These are phyloP conservation scores for Lagenaria siceraria DNA, from an alignment of 306 rosid species.

Conservation along the genomic window DNA sequence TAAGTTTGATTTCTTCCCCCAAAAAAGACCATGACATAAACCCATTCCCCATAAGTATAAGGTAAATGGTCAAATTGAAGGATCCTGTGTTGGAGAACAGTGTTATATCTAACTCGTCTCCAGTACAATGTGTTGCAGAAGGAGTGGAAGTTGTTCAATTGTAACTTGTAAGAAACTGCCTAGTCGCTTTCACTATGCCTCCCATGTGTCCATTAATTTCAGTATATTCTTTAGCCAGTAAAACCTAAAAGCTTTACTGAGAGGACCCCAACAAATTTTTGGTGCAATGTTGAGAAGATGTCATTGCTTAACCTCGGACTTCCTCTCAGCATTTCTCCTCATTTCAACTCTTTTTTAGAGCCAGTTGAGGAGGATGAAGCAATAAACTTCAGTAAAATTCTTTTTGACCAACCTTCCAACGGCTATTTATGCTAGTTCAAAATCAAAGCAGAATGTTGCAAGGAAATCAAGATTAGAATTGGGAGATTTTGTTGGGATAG, in stretches of 20 bases:
- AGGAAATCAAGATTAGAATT: background rate
- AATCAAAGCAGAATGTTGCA: background rate
- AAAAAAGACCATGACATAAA: no score
- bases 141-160: background rate
- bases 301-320: background rate
- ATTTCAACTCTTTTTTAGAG: background rate
- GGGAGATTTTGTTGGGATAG: background rate
- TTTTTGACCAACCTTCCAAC: background rate
- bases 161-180: background rate
- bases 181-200: background rate
- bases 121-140: background rate
- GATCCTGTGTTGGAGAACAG: background rate
- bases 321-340: background rate
- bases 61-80: background rate
- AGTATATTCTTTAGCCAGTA: background rate
- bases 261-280: background rate
- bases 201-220: background rate
- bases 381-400: background rate
- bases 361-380: background rate
- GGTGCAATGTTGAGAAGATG: background rate
- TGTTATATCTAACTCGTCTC: background rate
- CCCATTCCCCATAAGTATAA: no score
- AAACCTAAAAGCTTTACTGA: background rate
- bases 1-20: no score
- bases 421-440: background rate